phyloP scores from a whole-genome alignment of 257 asterid genomes.

The Solanum tarapatanum region DNA sequence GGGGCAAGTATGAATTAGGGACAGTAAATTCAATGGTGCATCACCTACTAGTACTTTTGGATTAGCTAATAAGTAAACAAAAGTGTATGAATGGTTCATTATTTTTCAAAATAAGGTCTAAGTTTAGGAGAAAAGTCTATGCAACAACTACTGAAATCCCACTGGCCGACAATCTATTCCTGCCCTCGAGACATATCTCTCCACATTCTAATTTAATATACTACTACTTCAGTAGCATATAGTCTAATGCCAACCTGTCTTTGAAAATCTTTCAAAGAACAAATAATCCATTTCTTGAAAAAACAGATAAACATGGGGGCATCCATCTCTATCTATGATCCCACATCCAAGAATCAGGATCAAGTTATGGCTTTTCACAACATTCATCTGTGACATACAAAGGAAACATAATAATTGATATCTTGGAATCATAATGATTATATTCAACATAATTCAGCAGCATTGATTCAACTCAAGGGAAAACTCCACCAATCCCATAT shows the following conservation, averaged over 20 bases:
- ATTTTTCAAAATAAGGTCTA: slow-evolving; percentile 25
- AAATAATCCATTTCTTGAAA: slow-evolving; percentile 24
- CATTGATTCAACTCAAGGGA: slow-evolving; percentile 12
- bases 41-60: background rate
- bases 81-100: background rate
- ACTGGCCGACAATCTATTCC: slow-evolving; percentile 40
- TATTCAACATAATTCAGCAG: background rate
- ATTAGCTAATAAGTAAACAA: background rate
- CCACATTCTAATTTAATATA: slow-evolving; percentile 13
- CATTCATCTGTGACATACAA: background rate
- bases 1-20: background rate
- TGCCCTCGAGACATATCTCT: slow-evolving; percentile 29
- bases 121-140: slow-evolving; percentile 24
- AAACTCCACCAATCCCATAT: slow-evolving; percentile 10
- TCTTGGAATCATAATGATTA: background rate
- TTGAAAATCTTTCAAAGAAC: slow-evolving; percentile 26
- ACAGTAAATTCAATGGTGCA: background rate
- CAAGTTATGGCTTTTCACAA: slow-evolving; percentile 1
- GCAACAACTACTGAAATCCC: slow-evolving; percentile 14
- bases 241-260: slow-evolving; percentile 56
- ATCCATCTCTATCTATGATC: slow-evolving; percentile 27
- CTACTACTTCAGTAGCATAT: slow-evolving; percentile 7
- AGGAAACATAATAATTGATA: background rate
- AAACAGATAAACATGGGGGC: slow-evolving; percentile 35
- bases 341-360: slow-evolving; percentile 18